A percentile compares a stretch with the other conserved stretches of the same genome.
phyloP scores from a whole-genome alignment of 2,329 filamentous ascomycete species.

The Penicillium decumbens region DNA sequence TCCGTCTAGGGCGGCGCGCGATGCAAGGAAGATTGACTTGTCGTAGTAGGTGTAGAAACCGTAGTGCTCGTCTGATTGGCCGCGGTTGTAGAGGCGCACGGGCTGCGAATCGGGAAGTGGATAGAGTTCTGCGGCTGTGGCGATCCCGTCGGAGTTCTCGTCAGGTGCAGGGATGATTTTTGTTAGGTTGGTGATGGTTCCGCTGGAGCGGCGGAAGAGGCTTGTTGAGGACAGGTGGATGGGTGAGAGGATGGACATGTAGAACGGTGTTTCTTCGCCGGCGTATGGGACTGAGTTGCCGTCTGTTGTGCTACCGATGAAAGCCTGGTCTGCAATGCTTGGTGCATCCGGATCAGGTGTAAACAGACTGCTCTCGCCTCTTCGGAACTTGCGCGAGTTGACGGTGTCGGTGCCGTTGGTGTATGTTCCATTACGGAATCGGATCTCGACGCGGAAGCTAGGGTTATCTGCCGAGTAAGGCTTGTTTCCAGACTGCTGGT shows the following conservation, averaged over 20 bases:
- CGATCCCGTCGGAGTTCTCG: constrained; percentile 64
- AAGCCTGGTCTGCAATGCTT: constrained; percentile 64
- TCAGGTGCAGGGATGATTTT: constrained; percentile 60
- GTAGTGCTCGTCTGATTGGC: constrained; percentile 76
- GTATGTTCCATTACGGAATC: constrained; percentile 53
- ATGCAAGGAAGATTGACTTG: constrained; percentile 76
- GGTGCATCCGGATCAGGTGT: constrained; percentile 47
- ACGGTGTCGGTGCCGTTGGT: constrained; percentile 58
- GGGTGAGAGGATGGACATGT: constrained; percentile 63
- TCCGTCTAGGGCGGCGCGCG: constrained; percentile 47
- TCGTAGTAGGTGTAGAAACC: constrained; percentile 92
- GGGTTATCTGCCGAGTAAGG: constrained; percentile 66
- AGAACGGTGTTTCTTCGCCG: constrained; percentile 85
- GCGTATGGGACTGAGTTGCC: constrained; percentile 65
- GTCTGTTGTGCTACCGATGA: constrained; percentile 83
- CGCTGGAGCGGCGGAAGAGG: constrained; percentile 34
- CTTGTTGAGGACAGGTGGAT: constrained; percentile 39
- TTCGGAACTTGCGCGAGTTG: constrained; percentile 17
- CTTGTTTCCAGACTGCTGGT: constrained; percentile 60
- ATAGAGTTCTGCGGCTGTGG: constrained; percentile 66
- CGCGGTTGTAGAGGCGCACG: constrained; percentile 78
- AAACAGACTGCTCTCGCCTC: constrained; percentile 33
- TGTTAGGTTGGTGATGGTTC: constrained; percentile 43
- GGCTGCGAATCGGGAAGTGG: constrained; percentile 68
- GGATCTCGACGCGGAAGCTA: constrained; percentile 73